Conservation (phyloP, 768 basidiomycete genomes). For the Phanerochaete carnosa region DNA sequence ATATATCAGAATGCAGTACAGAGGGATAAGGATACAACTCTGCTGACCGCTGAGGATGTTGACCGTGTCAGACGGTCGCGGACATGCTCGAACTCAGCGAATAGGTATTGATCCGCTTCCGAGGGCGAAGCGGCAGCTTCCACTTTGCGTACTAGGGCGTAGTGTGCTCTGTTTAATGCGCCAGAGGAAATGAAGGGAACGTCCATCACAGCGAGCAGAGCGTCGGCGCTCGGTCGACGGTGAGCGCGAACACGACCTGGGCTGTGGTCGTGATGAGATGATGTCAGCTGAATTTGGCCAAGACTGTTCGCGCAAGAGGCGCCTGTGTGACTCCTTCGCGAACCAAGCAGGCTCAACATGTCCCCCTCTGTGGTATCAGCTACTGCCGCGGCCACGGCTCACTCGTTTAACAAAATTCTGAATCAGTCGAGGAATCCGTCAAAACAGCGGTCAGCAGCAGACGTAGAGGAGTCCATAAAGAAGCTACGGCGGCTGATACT, state of each 20-base stretch:
- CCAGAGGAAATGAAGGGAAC: slow-evolving; percentile 78
- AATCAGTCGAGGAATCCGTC: slow-evolving; percentile 64
- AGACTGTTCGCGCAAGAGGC: neutral
- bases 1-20: neutral
- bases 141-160: slow-evolving; percentile 68
- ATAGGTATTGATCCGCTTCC: slow-evolving; percentile 58
- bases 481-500: slow-evolving; percentile 85
- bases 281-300: slow-evolving; percentile 3
- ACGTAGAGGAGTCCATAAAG: slow-evolving; percentile 81
- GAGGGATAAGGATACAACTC: neutral
- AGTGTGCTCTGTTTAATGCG: slow-evolving; percentile 72
- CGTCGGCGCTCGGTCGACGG: neutral
- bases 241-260: neutral
- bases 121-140: slow-evolving; percentile 58
- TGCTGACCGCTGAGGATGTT: slow-evolving; percentile 52
- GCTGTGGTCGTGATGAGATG: neutral
- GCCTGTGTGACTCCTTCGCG: neutral
- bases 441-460: slow-evolving; percentile 57
- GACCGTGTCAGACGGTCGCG: slow-evolving; percentile 50
- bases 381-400: slow-evolving; percentile 43
- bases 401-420: slow-evolving; percentile 80
- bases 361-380: slow-evolving; percentile 9
- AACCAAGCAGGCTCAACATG: slow-evolving; percentile 6
- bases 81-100: slow-evolving; percentile 55
- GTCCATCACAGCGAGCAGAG: slow-evolving; percentile 46